Percentiles rank a stretch among this genome's conserved stretches.
These are phyloP conservation scores for Cladosporium austrohemisphaericum DNA, from an alignment of 2,329 filamentous ascomycete species.

Conservation along the genomic window DNA sequence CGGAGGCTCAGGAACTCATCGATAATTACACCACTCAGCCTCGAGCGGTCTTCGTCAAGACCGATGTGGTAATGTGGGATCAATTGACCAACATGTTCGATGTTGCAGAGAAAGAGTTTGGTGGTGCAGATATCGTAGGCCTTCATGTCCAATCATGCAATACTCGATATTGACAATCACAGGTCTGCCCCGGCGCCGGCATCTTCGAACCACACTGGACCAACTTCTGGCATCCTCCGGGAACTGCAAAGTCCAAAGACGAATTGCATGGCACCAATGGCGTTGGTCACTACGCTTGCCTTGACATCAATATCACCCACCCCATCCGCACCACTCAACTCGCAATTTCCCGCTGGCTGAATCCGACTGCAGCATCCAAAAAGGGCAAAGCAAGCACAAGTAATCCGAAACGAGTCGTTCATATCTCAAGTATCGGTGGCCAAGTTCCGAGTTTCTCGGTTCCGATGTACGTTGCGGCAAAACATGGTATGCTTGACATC, in stretches of 20 bases:
- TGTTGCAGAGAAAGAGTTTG: conserved; percentile 47
- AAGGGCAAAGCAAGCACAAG: conserved; percentile 31
- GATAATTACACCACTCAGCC: conserved; percentile 34
- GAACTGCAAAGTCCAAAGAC: conserved; percentile 35
- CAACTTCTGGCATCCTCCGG: conserved; percentile 50
- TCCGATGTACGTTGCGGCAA: conserved; percentile 45
- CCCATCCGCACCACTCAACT: conserved; percentile 47
- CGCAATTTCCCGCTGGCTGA: conserved; percentile 44
- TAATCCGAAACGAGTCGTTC: conserved; percentile 46
- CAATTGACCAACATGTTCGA: conserved; percentile 50
- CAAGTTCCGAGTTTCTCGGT: conserved; percentile 37
- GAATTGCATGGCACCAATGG: conserved; percentile 22
- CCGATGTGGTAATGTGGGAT: conserved; percentile 49
- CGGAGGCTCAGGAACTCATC: conserved; percentile 44
- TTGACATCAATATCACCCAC: conserved; percentile 49
- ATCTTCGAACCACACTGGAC: conserved; percentile 47
- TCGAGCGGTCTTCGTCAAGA: conserved; percentile 42
- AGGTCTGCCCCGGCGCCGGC: conserved; percentile 47
- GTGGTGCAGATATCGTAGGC: conserved; percentile 43
- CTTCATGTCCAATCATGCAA: conserved; percentile 24
- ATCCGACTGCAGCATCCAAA: conserved; percentile 26
- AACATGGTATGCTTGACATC: conserved; percentile 30
- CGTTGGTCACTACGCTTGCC: conserved; percentile 31
- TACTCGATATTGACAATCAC: conserved; percentile 8
- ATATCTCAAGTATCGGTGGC: conserved; percentile 44